Percentiles rank a stretch among this genome's conserved stretches.
These are phyloP conservation scores for Terfezia boudieri DNA, from an alignment of 495 filamentous ascomycete species.

Conservation along the genomic window DNA sequence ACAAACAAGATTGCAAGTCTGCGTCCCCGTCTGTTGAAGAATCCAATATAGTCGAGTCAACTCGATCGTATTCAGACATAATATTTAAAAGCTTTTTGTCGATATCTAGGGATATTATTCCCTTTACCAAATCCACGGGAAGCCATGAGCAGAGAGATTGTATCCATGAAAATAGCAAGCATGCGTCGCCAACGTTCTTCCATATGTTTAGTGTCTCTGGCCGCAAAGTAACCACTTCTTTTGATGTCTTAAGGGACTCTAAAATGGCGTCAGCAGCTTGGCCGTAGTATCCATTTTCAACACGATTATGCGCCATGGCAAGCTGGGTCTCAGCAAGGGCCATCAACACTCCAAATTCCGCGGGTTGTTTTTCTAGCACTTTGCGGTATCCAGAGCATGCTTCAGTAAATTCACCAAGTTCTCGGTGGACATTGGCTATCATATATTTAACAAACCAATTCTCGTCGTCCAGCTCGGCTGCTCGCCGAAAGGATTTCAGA, in stretches of 20 bases:
- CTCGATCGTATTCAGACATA: conserved; percentile 46
- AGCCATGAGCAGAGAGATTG: conserved; percentile 38
- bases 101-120: conserved; percentile 32
- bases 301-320: conserved; percentile 51
- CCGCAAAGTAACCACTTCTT: conserved; percentile 27
- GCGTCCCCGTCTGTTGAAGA: conserved; percentile 23
- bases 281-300: conserved; percentile 67
- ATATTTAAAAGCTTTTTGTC: conserved; percentile 34
- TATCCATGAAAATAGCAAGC: conserved; percentile 55
- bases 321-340: conserved; percentile 69
- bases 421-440: conserved; percentile 83
- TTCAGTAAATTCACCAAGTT: conserved; percentile 70
- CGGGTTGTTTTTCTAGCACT: conserved; percentile 40
- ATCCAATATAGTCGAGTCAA: conserved; percentile 32
- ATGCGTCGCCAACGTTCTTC: conserved; percentile 84
- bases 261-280: conserved; percentile 45
- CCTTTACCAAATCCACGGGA: conserved; percentile 30
- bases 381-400: conserved; percentile 52
- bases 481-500: conserved; percentile 71
- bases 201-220: conserved; percentile 74
- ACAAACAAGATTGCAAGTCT: conserved; percentile 23
- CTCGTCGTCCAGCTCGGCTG: conserved; percentile 33
- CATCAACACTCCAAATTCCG: conserved; percentile 68
- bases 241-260: conserved; percentile 34
- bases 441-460: conserved; percentile 93